Evolutionary conservation across 306 rosid species (phyloP), one percentile per base, ranked within the genome.

Genomic region (Pyrus bretschneideri): DNA sequence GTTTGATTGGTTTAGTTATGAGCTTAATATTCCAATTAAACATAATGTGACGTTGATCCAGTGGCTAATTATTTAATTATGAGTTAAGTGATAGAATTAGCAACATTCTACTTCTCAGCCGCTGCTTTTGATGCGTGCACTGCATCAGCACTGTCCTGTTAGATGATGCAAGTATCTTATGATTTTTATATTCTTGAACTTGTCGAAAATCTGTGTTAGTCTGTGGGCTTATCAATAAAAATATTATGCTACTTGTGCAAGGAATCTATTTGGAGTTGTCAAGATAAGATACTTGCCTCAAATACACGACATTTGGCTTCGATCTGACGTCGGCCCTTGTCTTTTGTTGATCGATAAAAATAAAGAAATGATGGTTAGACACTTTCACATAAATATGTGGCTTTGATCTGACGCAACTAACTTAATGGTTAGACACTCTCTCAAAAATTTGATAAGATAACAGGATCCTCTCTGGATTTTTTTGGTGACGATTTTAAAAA

Each of bases 221-320:
- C 74, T 75, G 59, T 21, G 54, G 52, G 69, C 68, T 23, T 19
- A 17, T 19, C 1, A 27, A 35, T 79, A 67, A 54, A 79, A 59
- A 60, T 72, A 17, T 76, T 6, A 74, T 54, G 81, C 83, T 66
- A 60, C 70, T 71, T 78, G 68, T 66, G 84, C 81, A 40, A 21
- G 42, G 66, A 31, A 70, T 73, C 62, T 46, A 76, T 31, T 76
- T 78, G 78, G 78, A 69, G 82, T 46, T 62, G 78, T 63, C 71
- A 83, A 75, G 87, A 89, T 81, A 84, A 81, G 89, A 78, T 82
- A 33, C 67, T 17, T 52, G 46, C 19, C 46, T 11, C 72, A 31
- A 40, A 23, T 55, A 30, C 44, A 25, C 52, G 64, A 71, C 68
- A 60, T 76, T 4, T 49, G 71, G 38, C 35, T 80, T 25, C 70